A percentile compares a stretch with the other conserved stretches of the same genome.
Conservation (phyloP, 75 land plant species). For the Sequoiadendron giganteum region DNA sequence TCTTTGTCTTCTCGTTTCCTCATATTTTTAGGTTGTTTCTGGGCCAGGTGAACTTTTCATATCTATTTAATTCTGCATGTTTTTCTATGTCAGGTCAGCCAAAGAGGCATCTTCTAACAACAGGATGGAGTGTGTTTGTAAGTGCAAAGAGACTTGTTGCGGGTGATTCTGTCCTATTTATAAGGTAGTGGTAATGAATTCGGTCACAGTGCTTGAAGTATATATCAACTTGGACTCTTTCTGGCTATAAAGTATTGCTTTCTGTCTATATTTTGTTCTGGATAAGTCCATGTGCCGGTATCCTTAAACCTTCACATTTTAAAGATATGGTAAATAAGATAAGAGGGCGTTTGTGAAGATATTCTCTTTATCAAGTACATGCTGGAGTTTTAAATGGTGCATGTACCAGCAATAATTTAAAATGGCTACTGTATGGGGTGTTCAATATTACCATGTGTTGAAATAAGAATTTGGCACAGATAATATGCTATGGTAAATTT, state of each 20-base stretch:
- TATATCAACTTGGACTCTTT: too few relatives aligned
- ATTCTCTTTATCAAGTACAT: background rate
- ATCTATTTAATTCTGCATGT: background rate
- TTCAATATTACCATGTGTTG: background rate
- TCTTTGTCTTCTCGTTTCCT: background rate
- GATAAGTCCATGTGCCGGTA: background rate
- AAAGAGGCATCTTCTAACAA: conserved; percentile 81
- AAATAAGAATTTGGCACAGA: background rate
- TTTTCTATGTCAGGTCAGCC: conserved; percentile 67
- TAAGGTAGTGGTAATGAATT: conserved; percentile 45
- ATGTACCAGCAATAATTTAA: background rate
- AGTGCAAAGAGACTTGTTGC: conserved; percentile 80
- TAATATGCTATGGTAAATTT: background rate
- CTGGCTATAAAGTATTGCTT: background rate
- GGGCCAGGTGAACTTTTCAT: background rate
- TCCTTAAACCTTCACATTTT: background rate
- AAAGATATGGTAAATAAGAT: background rate
- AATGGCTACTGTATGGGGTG: background rate
- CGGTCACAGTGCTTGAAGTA: background rate
- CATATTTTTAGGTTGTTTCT: background rate
- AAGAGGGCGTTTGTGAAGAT: background rate
- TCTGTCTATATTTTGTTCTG: background rate
- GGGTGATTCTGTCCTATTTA: conserved; percentile 86
- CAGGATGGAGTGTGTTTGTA: conserved; percentile 91
- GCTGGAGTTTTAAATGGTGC: background rate